Base-by-base conservation (phyloP, 805 yeast genomes). In the Zygosaccharomyces bisporus region DNA sequence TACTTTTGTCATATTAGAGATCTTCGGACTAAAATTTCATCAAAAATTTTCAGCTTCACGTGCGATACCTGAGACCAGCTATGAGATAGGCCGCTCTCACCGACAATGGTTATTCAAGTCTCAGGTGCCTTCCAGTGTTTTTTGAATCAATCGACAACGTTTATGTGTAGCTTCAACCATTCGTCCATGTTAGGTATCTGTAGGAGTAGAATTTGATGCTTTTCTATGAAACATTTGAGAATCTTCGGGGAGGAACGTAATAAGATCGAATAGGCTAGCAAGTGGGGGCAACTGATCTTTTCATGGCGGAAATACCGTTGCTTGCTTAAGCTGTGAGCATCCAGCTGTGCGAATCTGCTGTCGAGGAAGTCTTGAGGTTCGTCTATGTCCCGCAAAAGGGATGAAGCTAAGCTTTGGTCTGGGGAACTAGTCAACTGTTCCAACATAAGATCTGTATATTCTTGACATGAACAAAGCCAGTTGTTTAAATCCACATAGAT, bases 391-490 rank as follows among this genome's bases (percentile, higher is more conserved):
- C 39, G 40, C 6, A 54, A 16, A 6, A 57, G 37, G 3, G 34
- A 6, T 3, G 43, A 37, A 12, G 34, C 33, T 10, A 51, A 34
- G 7, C 25, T 13, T 13, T 35, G 32, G 9, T 48, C 42, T 9
- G 37, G 16, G 13, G n/a, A 7, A 21, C 16, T 38, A 18, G 10
- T 37, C 25, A 49, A 34, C 40, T 50, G 51, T 4, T 47, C 44
- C 19, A 45, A 48, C 21, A 58, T 58, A 16, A 46, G 50, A 16
- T 54, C 49, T 13, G 54, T 46, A 46, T 44, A 64, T 35, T 64
- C 68, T 8, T 51, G 51, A 38, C 70, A 66, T 1, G 68, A 60
- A 43, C 70, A 66, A 17, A 53, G 53, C 66, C 68, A 63, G 27
- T 54, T 50, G 5, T 47, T 44, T 7, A 64, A 36, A 44, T 64